Percentiles rank a stretch among this genome's conserved stretches.
Evolutionary conservation across 495 filamentous ascomycete species (phyloP).

Genomic region (Penicillium canariense): DNA sequence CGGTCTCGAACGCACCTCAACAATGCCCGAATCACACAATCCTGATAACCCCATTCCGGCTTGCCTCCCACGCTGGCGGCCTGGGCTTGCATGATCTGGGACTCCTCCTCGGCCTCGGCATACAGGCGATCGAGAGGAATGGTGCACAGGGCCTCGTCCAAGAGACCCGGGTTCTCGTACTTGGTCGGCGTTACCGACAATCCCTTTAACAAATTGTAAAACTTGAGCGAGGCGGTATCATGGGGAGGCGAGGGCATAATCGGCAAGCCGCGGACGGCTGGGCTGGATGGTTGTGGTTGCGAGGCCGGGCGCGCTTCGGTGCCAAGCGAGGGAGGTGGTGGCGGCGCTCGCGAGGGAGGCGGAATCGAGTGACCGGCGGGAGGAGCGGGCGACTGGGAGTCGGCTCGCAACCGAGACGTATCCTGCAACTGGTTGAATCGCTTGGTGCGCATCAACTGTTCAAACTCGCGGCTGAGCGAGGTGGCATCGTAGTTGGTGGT

Average conservation of each 20-base stretch:
- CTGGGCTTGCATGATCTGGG: conserved; percentile 78
- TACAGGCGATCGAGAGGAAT: conserved; percentile 94
- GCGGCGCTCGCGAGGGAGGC: conserved; percentile 43
- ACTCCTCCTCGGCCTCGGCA: conserved; percentile 89
- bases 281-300: conserved; percentile 53
- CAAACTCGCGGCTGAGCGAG: conserved; percentile 64
- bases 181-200: conserved; percentile 82
- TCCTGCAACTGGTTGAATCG: conserved; percentile 72
- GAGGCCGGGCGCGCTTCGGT: conserved; percentile 34
- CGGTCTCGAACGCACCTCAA: conserved; percentile 54
- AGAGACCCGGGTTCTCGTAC: conserved; percentile 94
- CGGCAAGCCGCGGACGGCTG: conserved; percentile 66
- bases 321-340: conserved; percentile 35
- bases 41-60: conserved; percentile 96
- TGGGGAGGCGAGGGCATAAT: conserved; percentile 77
- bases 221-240: conserved; percentile 72
- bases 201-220: conserved; percentile 76
- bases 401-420: conserved; percentile 55
- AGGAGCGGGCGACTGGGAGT: conserved; percentile 46
- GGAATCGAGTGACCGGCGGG: conserved; percentile 34
- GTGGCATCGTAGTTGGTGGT: conserved; percentile 39
- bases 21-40: conserved; percentile 90
- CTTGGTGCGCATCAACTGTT: conserved; percentile 72
- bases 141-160: conserved; percentile 84
- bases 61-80: conserved; percentile 80